Percentiles rank a stretch among this genome's conserved stretches.
Conservation (phyloP, 179 eudicot genomes). For the Drosera spatulata region DNA sequence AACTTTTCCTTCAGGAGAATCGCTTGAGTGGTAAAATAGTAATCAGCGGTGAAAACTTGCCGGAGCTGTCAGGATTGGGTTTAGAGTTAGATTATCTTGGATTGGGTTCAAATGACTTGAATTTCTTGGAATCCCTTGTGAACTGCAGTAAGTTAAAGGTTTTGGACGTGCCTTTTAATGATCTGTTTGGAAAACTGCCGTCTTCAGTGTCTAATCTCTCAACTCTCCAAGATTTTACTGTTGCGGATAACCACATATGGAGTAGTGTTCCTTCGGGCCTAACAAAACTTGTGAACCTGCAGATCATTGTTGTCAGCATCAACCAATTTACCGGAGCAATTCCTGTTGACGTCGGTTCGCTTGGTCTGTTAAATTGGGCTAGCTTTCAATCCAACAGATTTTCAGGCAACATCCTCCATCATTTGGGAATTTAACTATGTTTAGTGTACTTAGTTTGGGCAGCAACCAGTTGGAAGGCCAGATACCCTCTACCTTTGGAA, state of each 20-base stretch:
- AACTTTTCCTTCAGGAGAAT: background rate
- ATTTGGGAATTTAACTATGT: constrained; percentile 18
- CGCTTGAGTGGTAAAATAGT: background rate
- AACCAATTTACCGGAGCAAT: no score
- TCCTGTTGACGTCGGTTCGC: constrained; percentile 14
- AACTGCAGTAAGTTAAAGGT: constrained; percentile 9
- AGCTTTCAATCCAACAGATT: constrained; percentile 9
- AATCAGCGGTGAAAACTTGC: background rate
- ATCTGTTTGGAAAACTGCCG: constrained; percentile 11
- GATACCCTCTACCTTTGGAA: constrained; percentile 17
- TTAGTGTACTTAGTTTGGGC: constrained; percentile 5
- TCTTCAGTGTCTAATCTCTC: constrained; percentile 11
- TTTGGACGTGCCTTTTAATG: background rate
- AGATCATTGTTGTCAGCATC: background rate
- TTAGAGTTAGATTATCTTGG: background rate
- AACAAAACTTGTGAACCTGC: constrained; percentile 8
- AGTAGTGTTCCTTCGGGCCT: constrained; percentile 23
- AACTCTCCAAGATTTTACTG: background rate
- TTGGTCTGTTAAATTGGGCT: constrained; percentile 1
- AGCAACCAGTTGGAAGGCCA: constrained; percentile 12
- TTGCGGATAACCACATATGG: constrained; percentile 6
- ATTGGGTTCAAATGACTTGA: constrained; percentile 4
- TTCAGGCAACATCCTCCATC: constrained; percentile 14
- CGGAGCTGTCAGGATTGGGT: background rate
- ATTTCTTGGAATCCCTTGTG: constrained; percentile 8